phyloP scores from a whole-genome alignment of 768 basidiomycete genomes.

The Leccinum aurantiacum region DNA sequence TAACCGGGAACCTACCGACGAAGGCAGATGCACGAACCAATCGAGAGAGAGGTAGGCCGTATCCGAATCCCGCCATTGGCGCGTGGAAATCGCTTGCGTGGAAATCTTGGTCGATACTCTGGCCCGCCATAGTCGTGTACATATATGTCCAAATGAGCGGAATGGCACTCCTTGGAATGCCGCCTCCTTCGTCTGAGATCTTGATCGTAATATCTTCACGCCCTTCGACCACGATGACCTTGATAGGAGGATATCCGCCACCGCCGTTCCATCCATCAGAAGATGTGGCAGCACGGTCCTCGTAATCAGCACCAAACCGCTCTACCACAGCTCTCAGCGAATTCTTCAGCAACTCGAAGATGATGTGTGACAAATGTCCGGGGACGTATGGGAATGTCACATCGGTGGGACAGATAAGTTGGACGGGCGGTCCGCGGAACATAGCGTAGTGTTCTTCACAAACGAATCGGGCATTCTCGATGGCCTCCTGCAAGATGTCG shows the following conservation, averaged over 20 bases:
- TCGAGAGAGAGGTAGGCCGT: conserved; percentile 89
- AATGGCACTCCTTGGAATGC: conserved; percentile 82
- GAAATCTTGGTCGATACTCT: conserved; percentile 75
- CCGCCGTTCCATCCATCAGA: not conserved
- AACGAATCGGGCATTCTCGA: conserved; percentile 92
- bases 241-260: conserved; percentile 28
- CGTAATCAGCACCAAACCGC: conserved; percentile 78
- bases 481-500: conserved; percentile 97
- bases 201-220: conserved; percentile 99
- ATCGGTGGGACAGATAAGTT: conserved; percentile 88
- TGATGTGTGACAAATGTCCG: conserved; percentile 93
- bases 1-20: conserved; percentile 60
- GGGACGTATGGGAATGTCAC: conserved; percentile 94
- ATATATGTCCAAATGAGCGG: conserved; percentile 99
- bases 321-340: conserved; percentile 96
- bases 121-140: conserved; percentile 83
- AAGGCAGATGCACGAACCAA: conserved; percentile 62
- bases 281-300: conserved; percentile 39
- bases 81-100: conserved; percentile 88
- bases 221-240: conserved; percentile 83
- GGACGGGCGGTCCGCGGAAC: conserved; percentile 94
- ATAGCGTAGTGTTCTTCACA: conserved; percentile 97
- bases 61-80: conserved; percentile 97
- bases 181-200: conserved; percentile 94
- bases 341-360: conserved; percentile 97